These are phyloP conservation scores for Obelidium mucronatum DNA, from an alignment of 192 early-diverging fungal species.

Conservation along the genomic window DNA sequence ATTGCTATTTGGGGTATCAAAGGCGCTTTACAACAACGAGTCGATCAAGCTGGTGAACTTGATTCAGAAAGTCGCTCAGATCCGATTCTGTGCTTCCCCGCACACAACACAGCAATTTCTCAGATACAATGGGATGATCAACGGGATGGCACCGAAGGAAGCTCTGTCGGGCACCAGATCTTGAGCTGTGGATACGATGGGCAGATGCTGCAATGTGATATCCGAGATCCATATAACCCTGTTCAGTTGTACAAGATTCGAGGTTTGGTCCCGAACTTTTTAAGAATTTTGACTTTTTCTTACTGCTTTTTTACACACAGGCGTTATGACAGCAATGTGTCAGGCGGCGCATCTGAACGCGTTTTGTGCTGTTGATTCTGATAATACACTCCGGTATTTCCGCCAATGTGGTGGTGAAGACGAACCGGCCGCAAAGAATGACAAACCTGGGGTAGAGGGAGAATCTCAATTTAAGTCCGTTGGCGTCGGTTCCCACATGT, in stretches of 20 bases:
- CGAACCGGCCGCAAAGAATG: slow-evolving; percentile 5
- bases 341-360: slow-evolving; percentile 21
- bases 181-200: slow-evolving; percentile 41
- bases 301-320: background rate
- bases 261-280: slow-evolving; percentile 32
- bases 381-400: slow-evolving; percentile 40
- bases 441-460: background rate
- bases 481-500: background rate
- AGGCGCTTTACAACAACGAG: background rate
- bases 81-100: slow-evolving; percentile 37
- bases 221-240: slow-evolving; percentile 42
- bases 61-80: background rate
- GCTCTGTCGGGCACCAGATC: background rate
- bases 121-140: slow-evolving; percentile 17
- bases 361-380: slow-evolving; percentile 37
- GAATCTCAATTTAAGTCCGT: background rate
- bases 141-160: background rate
- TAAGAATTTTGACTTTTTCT: background rate
- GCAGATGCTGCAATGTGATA: slow-evolving; percentile 33
- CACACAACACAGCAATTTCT: slow-evolving; percentile 38
- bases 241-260: slow-evolving; percentile 37
- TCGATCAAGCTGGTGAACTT: background rate
- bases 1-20: slow-evolving; percentile 30
- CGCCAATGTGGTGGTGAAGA: slow-evolving; percentile 36
- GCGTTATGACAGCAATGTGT: slow-evolving; percentile 11